Evolutionary conservation across 768 basidiomycete genomes (phyloP).

Genomic region (Kwoniella botswanensis): DNA sequence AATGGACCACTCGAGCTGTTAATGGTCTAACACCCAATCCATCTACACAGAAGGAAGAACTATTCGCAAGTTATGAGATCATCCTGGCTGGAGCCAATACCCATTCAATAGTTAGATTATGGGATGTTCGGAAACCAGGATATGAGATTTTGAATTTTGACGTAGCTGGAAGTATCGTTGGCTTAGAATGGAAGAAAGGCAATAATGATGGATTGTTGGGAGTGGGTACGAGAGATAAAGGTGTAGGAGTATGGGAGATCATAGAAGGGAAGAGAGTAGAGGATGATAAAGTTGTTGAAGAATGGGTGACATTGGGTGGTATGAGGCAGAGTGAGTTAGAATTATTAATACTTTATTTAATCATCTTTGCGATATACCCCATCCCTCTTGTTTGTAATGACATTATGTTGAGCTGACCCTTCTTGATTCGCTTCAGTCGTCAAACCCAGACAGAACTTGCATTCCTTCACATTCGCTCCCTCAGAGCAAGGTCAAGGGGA

Average conservation of each 20-base stretch:
- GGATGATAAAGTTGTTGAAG: slow-evolving; percentile 26
- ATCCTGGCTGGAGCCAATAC: slow-evolving; percentile 19
- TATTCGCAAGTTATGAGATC: slow-evolving; percentile 52
- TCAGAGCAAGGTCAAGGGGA: slow-evolving; percentile 18
- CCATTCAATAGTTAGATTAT: slow-evolving; percentile 45
- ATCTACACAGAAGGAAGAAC: slow-evolving; percentile 11
- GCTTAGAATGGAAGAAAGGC: slow-evolving; percentile 41
- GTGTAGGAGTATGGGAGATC: slow-evolving; percentile 52
- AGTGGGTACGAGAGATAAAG: slow-evolving; percentile 51
- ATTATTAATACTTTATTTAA: not conserved
- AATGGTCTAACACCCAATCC: slow-evolving; percentile 46
- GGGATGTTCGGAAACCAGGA: slow-evolving; percentile 47
- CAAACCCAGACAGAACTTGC: slow-evolving; percentile 39
- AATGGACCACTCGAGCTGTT: slow-evolving; percentile 48
- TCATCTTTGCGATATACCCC: too few species aligned
- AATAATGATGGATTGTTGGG: slow-evolving; percentile 30
- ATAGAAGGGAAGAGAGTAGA: slow-evolving; percentile 34
- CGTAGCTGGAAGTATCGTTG: slow-evolving; percentile 34
- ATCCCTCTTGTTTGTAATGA: too few species aligned
- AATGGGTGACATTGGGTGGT: slow-evolving; percentile 41
- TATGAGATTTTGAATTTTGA: slow-evolving; percentile 48
- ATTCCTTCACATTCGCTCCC: slow-evolving; percentile 47
- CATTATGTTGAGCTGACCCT: not conserved
- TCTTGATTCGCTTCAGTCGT: slow-evolving; percentile 29
- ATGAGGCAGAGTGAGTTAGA: slow-evolving; percentile 37